These are phyloP conservation scores for Spirogloea muscicola DNA, from an alignment of 139 green algal species.

Conservation along the genomic window DNA sequence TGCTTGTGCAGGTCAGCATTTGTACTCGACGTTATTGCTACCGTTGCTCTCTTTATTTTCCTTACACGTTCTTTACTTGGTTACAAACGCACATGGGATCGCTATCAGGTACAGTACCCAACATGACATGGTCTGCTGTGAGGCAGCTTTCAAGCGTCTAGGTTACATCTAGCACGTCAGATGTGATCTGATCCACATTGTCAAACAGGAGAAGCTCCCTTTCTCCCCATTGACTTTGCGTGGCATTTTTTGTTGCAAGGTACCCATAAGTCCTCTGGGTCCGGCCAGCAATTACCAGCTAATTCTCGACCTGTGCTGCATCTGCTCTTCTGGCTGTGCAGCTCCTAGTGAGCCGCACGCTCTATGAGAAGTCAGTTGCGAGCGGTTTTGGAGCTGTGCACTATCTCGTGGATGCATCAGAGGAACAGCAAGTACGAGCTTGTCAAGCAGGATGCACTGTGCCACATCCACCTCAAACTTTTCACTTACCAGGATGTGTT, in stretches of 20 bases:
- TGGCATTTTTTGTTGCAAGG: not conserved
- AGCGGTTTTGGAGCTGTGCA: constrained; percentile 16
- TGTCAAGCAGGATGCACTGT: not conserved
- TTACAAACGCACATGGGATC: constrained; percentile 9
- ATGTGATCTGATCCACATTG: too few species aligned
- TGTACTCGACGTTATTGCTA: constrained; percentile 2
- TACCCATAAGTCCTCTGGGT: not conserved
- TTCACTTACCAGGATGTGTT: not conserved
- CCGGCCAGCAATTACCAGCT: not conserved
- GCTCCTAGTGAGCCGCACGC: constrained; percentile 14
- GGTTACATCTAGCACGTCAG: too few species aligned
- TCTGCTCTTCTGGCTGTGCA: not conserved
- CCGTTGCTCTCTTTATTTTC: not conserved
- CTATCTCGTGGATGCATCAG: constrained; percentile 20
- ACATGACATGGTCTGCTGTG: too few species aligned
- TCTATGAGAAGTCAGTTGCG: constrained; percentile 23
- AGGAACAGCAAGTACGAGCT: constrained; percentile 11
- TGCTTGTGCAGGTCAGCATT: constrained; percentile 1
- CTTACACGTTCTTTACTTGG: not conserved
- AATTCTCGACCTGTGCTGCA: not conserved
- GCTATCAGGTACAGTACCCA: constrained; percentile 5
- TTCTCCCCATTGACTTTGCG: too few species aligned
- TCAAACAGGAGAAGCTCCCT: too few species aligned
- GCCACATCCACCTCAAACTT: not conserved
- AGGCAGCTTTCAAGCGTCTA: too few species aligned